Evolutionary conservation across 768 basidiomycete genomes (phyloP).

Genomic region (Trametes coccinea): DNA sequence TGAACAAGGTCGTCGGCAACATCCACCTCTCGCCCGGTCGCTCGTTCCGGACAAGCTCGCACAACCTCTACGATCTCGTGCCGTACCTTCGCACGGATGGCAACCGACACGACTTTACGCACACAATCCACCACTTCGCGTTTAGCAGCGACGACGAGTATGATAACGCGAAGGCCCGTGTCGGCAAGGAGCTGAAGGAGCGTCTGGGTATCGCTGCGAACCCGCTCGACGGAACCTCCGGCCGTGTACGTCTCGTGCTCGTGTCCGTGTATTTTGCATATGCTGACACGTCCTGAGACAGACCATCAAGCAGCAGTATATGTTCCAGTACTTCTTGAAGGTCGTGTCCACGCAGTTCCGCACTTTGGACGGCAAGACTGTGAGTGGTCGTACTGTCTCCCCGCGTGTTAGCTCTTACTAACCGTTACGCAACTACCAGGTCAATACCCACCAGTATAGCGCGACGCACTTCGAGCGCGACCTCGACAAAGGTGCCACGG

Average conservation of each 20-base stretch:
- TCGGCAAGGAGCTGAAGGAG: conserved; percentile 63
- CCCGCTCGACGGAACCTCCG: conserved; percentile 72
- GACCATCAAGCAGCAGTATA: conserved; percentile 81
- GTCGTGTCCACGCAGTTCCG: conserved; percentile 95
- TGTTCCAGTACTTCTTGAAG: conserved; percentile 99
- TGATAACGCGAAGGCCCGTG: conserved; percentile 61
- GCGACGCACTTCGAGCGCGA: conserved; percentile 97
- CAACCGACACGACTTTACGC: conserved; percentile 92
- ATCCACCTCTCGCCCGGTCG: conserved; percentile 93
- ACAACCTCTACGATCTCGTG: conserved; percentile 85
- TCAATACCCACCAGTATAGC: conserved; percentile 93
- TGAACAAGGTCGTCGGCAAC: conserved; percentile 97
- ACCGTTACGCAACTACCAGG: conserved; percentile 37
- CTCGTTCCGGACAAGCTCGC: conserved; percentile 86
- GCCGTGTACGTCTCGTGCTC: conserved; percentile 44
- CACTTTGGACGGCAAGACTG: conserved; percentile 71
- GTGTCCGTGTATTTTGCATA: background rate
- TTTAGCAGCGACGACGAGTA: conserved; percentile 88
- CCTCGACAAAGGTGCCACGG: conserved; percentile 60
- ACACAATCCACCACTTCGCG: conserved; percentile 75
- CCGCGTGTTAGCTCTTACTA: background rate
- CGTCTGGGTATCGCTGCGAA: conserved; percentile 72
- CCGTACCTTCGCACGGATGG: conserved; percentile 90
- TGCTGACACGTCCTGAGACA: conserved; percentile 29
- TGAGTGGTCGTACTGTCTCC: conserved; percentile 36